Evolutionary conservation across 257 asterid genomes (phyloP), one percentile per base, ranked within the genome.

Genomic region (Nicotiana paniculata): DNA sequence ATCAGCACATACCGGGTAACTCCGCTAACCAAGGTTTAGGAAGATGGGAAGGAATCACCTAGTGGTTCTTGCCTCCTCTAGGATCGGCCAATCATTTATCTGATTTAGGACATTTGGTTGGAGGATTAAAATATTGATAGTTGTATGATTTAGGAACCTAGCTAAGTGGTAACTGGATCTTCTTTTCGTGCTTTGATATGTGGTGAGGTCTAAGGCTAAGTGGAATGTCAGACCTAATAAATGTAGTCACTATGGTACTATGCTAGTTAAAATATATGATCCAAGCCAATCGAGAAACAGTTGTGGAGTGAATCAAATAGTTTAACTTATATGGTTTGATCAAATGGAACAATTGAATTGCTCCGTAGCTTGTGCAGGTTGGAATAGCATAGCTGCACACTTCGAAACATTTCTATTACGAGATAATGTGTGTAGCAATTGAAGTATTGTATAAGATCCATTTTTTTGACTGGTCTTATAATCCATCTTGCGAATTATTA

Each of bases 41-140:
- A 43, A 7, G 48, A 43, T 43, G 48, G 11, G 11, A 43, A 43
- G 48, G 48, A 43, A 43, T 43, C 11, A 8, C 48, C 48, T 39
- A 39, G 48, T 39, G 48, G 3, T 39, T 39, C 48, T 39, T 39
- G 48, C 48, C 48, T 39, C 48, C 10, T 2, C 48, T 43, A 43
- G 48, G 48, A 43, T 48, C 9, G 15, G 26, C 15, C 13, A 46
- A 12, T 24, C 26, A 48, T 6, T 24, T 74, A 48, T 48, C 39
- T 46, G 79, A 57, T 4, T 74, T 51, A 48, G 79, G 79, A 48
- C 79, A 74, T 13, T 74, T 74, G 62, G 79, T 74, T 48, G 79
- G 79, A 74, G 24, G 79, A 24, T 74, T 74, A 37, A 74, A 24
- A 74, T 48, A 35, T 48, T 15, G 26, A 13, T 59, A 74, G 16